phyloP scores from a whole-genome alignment of 805 yeast species.

The Candida manassasensis region DNA sequence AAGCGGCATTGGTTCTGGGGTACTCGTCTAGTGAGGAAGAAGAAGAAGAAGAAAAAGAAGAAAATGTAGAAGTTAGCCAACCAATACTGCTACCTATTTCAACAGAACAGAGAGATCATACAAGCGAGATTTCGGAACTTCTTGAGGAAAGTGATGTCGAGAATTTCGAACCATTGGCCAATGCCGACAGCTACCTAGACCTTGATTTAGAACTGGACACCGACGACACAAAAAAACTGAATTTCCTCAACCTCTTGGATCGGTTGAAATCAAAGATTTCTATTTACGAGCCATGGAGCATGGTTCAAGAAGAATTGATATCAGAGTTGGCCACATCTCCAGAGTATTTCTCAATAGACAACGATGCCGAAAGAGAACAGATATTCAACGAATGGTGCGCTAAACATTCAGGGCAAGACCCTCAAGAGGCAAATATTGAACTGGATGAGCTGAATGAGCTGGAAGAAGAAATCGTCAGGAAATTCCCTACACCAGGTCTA shows the following conservation, averaged over 20 bases:
- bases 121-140: too few species aligned
- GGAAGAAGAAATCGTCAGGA: slow-evolving; percentile 4
- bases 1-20: slow-evolving; percentile 14
- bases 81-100: too few species aligned
- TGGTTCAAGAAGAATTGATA: slow-evolving; percentile 34
- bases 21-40: slow-evolving; percentile 23
- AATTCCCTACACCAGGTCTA: slow-evolving; percentile 21
- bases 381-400: slow-evolving; percentile 25
- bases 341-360: slow-evolving; percentile 22
- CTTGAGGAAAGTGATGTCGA: too few species aligned
- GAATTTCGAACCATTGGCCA: slow-evolving; percentile 7
- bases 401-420: slow-evolving; percentile 4
- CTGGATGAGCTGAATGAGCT: too few species aligned
- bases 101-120: too few species aligned
- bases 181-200: slow-evolving; percentile 8
- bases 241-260: slow-evolving; percentile 25
- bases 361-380: slow-evolving; percentile 15
- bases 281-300: slow-evolving; percentile 32
- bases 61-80: slow-evolving; percentile 4
- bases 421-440: slow-evolving; percentile 3
- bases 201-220: slow-evolving; percentile 14
- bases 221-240: slow-evolving; percentile 6
- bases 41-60: slow-evolving; percentile 13
- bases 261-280: slow-evolving; percentile 21
- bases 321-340: slow-evolving; percentile 23